Conservation (phyloP, 2,329 filamentous ascomycete species). For the Aspergillus flavus region DNA sequence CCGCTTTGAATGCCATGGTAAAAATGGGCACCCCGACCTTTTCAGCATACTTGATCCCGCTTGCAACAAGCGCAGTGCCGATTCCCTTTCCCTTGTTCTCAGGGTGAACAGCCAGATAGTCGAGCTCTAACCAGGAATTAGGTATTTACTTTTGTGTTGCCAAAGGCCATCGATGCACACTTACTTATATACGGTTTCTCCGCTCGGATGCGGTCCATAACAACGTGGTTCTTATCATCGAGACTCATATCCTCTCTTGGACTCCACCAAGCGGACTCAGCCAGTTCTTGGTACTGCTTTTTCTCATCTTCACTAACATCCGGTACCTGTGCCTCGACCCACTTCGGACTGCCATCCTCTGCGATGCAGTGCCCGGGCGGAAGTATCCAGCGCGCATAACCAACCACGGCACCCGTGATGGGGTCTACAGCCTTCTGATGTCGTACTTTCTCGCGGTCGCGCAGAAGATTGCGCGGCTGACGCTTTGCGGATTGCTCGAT, state of each 20-base stretch:
- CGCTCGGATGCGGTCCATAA: not conserved
- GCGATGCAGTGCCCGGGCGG: not conserved
- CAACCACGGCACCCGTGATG: not conserved
- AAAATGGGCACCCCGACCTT: not conserved
- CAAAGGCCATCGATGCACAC: not conserved
- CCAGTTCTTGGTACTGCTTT: not conserved
- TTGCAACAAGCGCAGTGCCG: not conserved
- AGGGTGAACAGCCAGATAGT: not conserved
- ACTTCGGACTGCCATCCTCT: not conserved
- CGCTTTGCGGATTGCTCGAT: not conserved
- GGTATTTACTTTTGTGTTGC: not conserved
- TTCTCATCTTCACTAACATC: not conserved
- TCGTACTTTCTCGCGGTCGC: not conserved
- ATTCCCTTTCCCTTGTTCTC: not conserved
- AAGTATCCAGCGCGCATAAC: slow-evolving; percentile 1
- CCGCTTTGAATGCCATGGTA: not conserved
- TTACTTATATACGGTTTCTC: not conserved
- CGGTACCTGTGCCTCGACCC: not conserved
- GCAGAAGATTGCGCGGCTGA: not conserved
- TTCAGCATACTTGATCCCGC: not conserved
- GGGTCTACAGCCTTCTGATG: not conserved
- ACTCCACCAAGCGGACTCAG: not conserved
- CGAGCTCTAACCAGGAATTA: not conserved
- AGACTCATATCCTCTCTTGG: not conserved
- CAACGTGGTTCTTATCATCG: not conserved